Evolutionary conservation across 306 rosid species (phyloP).

Genomic region (Pyrus pyrifolia): DNA sequence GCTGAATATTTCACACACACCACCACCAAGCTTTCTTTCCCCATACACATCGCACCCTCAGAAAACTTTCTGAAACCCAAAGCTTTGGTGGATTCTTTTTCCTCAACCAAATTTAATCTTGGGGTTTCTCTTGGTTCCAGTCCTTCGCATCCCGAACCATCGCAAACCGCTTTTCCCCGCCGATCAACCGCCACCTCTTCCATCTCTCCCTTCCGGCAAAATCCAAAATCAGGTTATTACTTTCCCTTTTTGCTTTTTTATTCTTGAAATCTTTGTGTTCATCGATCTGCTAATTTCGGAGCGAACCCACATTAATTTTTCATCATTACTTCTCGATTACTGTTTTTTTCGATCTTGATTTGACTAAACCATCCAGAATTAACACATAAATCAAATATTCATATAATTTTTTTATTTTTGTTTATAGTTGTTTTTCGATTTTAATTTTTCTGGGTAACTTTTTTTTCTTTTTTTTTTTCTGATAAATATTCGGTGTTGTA

Average conservation of each 20-base stretch:
- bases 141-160: not conserved
- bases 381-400: not conserved
- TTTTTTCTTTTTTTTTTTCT: not conserved
- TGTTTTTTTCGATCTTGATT: not conserved
- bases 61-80: not conserved
- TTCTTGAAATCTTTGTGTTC: not conserved
- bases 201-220: not conserved
- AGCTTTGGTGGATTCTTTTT: not conserved
- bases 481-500: not conserved
- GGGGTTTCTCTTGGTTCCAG: not conserved
- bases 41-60: not conserved
- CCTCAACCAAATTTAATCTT: not conserved
- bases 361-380: not conserved
- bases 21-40: not conserved
- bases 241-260: not conserved
- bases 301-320: slow-evolving; percentile 7
- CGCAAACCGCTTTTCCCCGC: not conserved
- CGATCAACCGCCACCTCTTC: not conserved
- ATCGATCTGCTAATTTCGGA: slow-evolving; percentile 25
- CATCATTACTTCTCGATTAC: not conserved
- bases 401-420: not conserved
- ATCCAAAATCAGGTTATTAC: slow-evolving; percentile 26
- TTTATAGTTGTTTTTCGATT: not conserved
- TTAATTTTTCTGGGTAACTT: not conserved
- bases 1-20: not conserved